phyloP scores from a whole-genome alignment of 2,329 filamentous ascomycete genomes.

The Cordyceps militaris region DNA sequence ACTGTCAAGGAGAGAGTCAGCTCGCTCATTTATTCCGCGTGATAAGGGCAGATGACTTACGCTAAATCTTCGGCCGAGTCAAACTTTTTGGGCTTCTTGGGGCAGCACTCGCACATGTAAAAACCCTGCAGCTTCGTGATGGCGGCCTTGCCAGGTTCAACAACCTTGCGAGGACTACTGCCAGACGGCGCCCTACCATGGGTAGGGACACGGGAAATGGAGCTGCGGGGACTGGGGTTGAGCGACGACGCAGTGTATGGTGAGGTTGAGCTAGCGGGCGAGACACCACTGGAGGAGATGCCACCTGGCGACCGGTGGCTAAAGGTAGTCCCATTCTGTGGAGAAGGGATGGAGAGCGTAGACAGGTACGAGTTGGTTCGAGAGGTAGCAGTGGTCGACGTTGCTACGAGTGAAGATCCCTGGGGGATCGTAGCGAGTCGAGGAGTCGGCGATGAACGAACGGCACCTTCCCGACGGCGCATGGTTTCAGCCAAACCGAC shows the following conservation, averaged over 20 bases:
- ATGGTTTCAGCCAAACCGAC: slow-evolving; percentile 36
- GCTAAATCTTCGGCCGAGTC: slow-evolving; percentile 75
- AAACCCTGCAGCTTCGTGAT: slow-evolving; percentile 46
- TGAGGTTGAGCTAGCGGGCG: slow-evolving; percentile 42
- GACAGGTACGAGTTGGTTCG: slow-evolving; percentile 44
- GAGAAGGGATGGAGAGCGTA: slow-evolving; percentile 34
- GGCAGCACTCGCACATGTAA: slow-evolving; percentile 84
- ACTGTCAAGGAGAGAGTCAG: slow-evolving; percentile 38
- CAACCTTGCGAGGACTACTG: slow-evolving; percentile 44
- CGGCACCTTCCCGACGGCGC: slow-evolving; percentile 41
- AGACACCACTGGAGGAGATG: slow-evolving; percentile 42
- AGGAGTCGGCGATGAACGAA: slow-evolving; percentile 46
- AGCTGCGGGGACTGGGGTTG: slow-evolving; percentile 42
- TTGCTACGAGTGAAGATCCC: slow-evolving; percentile 35
- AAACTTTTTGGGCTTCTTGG: slow-evolving; percentile 95
- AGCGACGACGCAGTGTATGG: slow-evolving; percentile 44
- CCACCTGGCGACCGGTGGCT: slow-evolving; percentile 38
- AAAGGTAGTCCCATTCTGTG: slow-evolving; percentile 33
- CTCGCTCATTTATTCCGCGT: not conserved
- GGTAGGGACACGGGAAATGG: slow-evolving; percentile 33
- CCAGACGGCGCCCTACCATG: slow-evolving; percentile 42
- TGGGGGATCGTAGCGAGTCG: slow-evolving; percentile 41
- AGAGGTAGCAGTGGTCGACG: slow-evolving; percentile 32
- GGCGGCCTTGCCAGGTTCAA: slow-evolving; percentile 41
- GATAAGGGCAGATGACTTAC: slow-evolving; percentile 44